Base-by-base conservation (phyloP, 108 stramenopile genomes). In the Nitzschia palea region DNA sequence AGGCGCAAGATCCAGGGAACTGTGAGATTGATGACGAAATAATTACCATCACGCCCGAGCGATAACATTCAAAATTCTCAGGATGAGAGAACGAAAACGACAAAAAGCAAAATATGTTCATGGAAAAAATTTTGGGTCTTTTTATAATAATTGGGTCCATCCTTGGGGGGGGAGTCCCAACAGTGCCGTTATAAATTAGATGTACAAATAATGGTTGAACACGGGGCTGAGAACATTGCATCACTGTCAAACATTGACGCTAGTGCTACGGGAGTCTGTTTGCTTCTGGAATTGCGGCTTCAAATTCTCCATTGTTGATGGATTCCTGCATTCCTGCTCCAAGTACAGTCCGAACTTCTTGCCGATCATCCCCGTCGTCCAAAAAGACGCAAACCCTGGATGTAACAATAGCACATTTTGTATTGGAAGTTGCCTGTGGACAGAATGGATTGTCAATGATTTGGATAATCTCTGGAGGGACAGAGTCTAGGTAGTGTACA, bases 301-400 rank as follows among this genome's bases (percentile, higher is more conserved):
- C 74, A 44, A 86, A 88, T 18, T 44, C 67, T 4, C 72, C 80
- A 62, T 77, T 70, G 26, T 59, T 27, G 25, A 86, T 76, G n/a
- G 82, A 66, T 2, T 33, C 34, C 47, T 65, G 33, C 68, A 88
- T 52, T 20, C 83, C 84, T 17, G 47, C 25, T 40, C 60, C 20
- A 26, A 88, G 53, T 27, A 9, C 62, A 10, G 52, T 22, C 42
- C 40, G 29, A 0, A 88, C 70, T 9, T 30, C 58, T 4, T 36
- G 48, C 30, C 57, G 51, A 43, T 76, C 73, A 60, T 86, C 85
- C 14, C 83, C 85, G 17, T 82, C 76, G 55, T 84, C 82, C 70
- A 88, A 51, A 23, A 75, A 48, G 31, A 86, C 84, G 17, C 64
- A 76, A 12, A 77, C 55, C 2, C 54, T 73, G 0, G 77, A 45